Conservation (phyloP, 2,329 filamentous ascomycete species). For the Biscogniauxia mediterranea region DNA sequence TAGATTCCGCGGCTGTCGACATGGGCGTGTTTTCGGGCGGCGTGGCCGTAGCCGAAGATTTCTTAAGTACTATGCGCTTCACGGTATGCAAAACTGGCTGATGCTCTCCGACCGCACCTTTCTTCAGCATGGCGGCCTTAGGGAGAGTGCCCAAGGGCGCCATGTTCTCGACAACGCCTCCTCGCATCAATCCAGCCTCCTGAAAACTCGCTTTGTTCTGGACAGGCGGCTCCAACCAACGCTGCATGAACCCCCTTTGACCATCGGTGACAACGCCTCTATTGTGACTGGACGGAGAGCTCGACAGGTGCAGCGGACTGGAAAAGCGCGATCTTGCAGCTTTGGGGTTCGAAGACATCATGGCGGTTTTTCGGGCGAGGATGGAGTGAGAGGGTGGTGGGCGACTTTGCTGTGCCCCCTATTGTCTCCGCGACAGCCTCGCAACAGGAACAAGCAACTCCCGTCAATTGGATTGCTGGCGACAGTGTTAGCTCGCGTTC, state of each 20-base stretch:
- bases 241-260: constrained; percentile 51
- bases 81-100: constrained; percentile 16
- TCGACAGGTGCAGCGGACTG: constrained; percentile 46
- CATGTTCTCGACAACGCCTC: constrained; percentile 81
- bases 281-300: constrained; percentile 30
- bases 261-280: constrained; percentile 32
- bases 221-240: constrained; percentile 58
- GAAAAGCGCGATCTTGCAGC: constrained; percentile 53
- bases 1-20: constrained; percentile 21
- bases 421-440: constrained; percentile 26
- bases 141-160: constrained; percentile 74
- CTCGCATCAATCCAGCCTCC: constrained; percentile 70
- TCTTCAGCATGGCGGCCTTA: constrained; percentile 59
- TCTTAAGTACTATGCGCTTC: constrained; percentile 33
- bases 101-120: constrained; percentile 26
- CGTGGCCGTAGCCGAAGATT: constrained; percentile 29
- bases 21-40: constrained; percentile 24
- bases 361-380: constrained; percentile 21
- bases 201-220: constrained; percentile 70
- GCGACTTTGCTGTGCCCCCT: constrained; percentile 23
- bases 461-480: constrained; percentile 18
- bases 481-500: constrained; percentile 19
- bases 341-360: constrained; percentile 29
- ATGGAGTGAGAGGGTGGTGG: background rate
- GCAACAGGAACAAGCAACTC: constrained; percentile 11